These are phyloP conservation scores for Capronia coronata DNA, from an alignment of 2,329 filamentous ascomycete species.

Conservation along the genomic window DNA sequence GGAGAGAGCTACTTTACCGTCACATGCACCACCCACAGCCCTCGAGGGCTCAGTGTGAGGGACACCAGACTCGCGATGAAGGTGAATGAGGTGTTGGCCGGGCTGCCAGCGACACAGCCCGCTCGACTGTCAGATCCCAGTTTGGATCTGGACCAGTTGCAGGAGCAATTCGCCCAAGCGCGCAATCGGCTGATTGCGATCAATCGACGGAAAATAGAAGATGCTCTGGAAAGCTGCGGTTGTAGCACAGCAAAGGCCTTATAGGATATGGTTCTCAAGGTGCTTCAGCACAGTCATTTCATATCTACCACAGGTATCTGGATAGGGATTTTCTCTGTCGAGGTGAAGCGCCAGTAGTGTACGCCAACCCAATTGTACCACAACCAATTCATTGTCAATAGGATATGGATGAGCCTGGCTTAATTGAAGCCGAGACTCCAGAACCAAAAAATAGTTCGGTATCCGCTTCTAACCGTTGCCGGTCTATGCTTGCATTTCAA, in stretches of 20 bases:
- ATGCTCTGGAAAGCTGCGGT: constrained; percentile 17
- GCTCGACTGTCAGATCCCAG: not conserved
- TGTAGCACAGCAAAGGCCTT: constrained; percentile 4
- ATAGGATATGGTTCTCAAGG: not conserved
- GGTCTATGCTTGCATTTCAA: constrained; percentile 7
- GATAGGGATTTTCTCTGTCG: not conserved
- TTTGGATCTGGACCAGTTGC: not conserved
- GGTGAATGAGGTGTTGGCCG: constrained; percentile 17
- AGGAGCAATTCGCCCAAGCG: constrained; percentile 1
- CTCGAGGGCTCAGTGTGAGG: constrained; percentile 25
- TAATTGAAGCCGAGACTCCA: not conserved
- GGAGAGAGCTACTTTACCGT: constrained; percentile 18
- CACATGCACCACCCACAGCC: constrained; percentile 28
- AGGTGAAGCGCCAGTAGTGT: not conserved
- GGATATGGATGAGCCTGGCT: not conserved
- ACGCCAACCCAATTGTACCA: too few species aligned
- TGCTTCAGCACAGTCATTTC: not conserved
- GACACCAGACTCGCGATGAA: constrained; percentile 22
- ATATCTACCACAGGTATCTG: not conserved
- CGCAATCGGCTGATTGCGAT: constrained; percentile 8
- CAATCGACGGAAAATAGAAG: constrained; percentile 13
- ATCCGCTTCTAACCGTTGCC: not conserved
- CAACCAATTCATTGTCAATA: too few species aligned
- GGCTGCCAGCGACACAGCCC: constrained; percentile 1
- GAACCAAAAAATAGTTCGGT: not conserved